Percentiles rank a stretch among this genome's conserved stretches.
Evolutionary conservation across 202 grass and related monocot species (phyloP).

Genomic region (Panicum hallii): DNA sequence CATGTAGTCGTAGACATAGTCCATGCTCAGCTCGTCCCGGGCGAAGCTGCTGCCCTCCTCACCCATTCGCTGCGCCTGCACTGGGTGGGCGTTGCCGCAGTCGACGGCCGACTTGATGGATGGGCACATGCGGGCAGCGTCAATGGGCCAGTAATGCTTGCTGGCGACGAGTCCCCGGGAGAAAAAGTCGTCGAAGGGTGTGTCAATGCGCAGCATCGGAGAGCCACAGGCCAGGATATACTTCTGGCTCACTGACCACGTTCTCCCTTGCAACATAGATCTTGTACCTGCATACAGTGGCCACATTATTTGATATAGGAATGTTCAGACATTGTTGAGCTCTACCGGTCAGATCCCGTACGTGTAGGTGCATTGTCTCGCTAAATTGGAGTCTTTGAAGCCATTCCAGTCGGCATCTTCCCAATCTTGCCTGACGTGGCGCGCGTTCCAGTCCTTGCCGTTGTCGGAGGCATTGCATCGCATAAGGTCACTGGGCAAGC

Average conservation of each 20-base stretch:
- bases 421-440: neutral
- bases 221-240: conserved; percentile 20
- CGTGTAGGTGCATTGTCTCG: neutral
- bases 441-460: neutral
- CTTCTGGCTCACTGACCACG: conserved; percentile 19
- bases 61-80: neutral
- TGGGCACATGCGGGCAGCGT: neutral
- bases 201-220: neutral
- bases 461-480: neutral
- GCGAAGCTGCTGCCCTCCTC: neutral
- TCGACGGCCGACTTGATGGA: conserved; percentile 24
- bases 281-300: conserved; percentile 10
- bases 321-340: neutral
- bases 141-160: conserved; percentile 14
- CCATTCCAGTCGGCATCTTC: neutral
- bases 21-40: conserved; percentile 1
- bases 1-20: conserved; percentile 36
- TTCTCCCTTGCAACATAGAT: conserved; percentile 9
- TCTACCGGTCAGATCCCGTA: no score
- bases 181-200: neutral
- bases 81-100: conserved; percentile 24
- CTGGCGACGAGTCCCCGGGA: neutral
- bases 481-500: neutral
- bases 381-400: neutral
- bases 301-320: neutral